phyloP scores from a whole-genome alignment of 495 filamentous ascomycete genomes.

The Aspergillus wentii region DNA sequence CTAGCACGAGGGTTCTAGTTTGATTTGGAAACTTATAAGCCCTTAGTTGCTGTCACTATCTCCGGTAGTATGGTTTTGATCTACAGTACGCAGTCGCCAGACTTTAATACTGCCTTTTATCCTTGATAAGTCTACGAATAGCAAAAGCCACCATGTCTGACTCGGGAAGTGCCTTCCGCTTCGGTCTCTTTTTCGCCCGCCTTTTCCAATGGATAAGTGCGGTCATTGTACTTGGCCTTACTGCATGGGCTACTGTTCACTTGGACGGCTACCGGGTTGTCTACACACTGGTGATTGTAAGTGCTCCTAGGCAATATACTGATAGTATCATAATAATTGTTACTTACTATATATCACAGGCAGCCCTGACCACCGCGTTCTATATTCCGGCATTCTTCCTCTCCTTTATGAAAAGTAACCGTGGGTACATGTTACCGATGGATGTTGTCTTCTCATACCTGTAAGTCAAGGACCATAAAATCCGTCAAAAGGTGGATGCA shows the following conservation, averaged over 20 bases:
- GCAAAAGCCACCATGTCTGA: too few species aligned
- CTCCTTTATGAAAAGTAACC: constrained; percentile 7
- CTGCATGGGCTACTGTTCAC: constrained; percentile 11
- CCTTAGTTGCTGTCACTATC: too few species aligned
- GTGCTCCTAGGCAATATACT: neutral
- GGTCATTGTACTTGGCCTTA: constrained; percentile 12
- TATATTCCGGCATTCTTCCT: constrained; percentile 13
- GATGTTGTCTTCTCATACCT: constrained; percentile 14
- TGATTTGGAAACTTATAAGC: too few species aligned
- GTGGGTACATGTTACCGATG: constrained; percentile 14
- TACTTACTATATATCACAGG: too few species aligned
- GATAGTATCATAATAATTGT: too few species aligned
- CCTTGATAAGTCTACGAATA: too few species aligned
- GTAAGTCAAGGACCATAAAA: constrained; percentile 4
- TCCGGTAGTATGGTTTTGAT: too few species aligned
- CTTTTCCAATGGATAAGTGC: constrained; percentile 11
- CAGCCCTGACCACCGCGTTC: constrained; percentile 10
- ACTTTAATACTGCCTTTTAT: too few species aligned
- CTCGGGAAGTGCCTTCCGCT: too few species aligned
- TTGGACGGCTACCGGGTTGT: constrained; percentile 11
- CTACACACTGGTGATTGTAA: constrained; percentile 13
- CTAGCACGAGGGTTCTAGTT: too few species aligned
- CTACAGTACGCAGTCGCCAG: too few species aligned
- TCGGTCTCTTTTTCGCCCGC: constrained; percentile 8
- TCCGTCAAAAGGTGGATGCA: too few species aligned